These are phyloP conservation scores for Petasospora fabianii DNA, from an alignment of 1,139 yeast species.

Conservation along the genomic window DNA sequence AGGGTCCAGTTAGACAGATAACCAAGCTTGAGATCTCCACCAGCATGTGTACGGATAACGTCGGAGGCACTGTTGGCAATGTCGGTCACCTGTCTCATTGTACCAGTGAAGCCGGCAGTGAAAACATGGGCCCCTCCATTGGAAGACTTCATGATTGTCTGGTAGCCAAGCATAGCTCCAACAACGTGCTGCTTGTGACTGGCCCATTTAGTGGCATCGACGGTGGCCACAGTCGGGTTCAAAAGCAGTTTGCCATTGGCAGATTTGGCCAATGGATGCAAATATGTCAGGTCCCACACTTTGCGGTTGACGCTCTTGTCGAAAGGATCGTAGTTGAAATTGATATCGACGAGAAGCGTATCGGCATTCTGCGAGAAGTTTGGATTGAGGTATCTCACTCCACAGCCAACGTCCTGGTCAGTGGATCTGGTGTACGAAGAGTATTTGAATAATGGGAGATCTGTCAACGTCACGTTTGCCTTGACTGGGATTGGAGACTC, in stretches of 20 bases:
- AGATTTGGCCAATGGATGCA: slow-evolving; percentile 28
- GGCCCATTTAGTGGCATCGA: slow-evolving; percentile 26
- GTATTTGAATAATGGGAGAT: slow-evolving; percentile 24
- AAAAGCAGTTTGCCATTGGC: slow-evolving; percentile 29
- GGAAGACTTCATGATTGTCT: slow-evolving; percentile 1
- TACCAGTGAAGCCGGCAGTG: slow-evolving; percentile 29
- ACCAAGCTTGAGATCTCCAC: slow-evolving; percentile 29
- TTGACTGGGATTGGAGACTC: slow-evolving; percentile 26
- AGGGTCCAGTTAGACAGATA: slow-evolving; percentile 24
- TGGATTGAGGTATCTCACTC: slow-evolving; percentile 27
- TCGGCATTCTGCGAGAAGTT: slow-evolving; percentile 31
- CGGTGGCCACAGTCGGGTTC: slow-evolving; percentile 25
- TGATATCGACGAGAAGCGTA: slow-evolving; percentile 26
- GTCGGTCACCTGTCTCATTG: slow-evolving; percentile 27
- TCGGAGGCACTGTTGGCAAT: slow-evolving; percentile 25
- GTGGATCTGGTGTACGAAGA: slow-evolving; percentile 25
- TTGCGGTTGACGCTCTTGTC: slow-evolving; percentile 27
- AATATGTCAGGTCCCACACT: slow-evolving; percentile 25
- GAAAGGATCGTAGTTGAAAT: slow-evolving; percentile 27
- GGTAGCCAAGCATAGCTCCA: slow-evolving; percentile 27
- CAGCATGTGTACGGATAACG: slow-evolving; percentile 26
- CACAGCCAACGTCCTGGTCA: slow-evolving; percentile 26
- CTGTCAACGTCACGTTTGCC: slow-evolving; percentile 26
- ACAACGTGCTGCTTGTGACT: slow-evolving; percentile 24
- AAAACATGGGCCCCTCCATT: slow-evolving; percentile 13